A percentile compares a stretch with the other conserved stretches of the same genome.
phyloP scores from a whole-genome alignment of 2,329 filamentous ascomycete genomes.

The Fusarium torreyae region DNA sequence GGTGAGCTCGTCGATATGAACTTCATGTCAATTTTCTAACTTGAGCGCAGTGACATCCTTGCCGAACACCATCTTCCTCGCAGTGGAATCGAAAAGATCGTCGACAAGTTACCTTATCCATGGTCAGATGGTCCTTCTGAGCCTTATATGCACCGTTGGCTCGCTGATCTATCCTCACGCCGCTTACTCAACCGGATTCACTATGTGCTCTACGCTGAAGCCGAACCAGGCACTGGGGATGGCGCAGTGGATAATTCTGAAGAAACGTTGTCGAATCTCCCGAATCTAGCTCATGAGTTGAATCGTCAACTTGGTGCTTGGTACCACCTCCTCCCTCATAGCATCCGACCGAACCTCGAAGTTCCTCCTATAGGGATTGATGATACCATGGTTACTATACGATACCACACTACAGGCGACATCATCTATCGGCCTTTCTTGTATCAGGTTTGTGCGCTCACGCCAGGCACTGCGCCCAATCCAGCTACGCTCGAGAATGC shows the following conservation, averaged over 20 bases:
- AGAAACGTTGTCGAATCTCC: slow-evolving; percentile 13
- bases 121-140: slow-evolving; percentile 33
- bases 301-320: slow-evolving; percentile 39
- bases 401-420: slow-evolving; percentile 38
- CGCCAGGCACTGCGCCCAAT: neutral
- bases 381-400: slow-evolving; percentile 39
- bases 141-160: slow-evolving; percentile 42
- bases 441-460: slow-evolving; percentile 34
- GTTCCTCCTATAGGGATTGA: slow-evolving; percentile 20
- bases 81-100: slow-evolving; percentile 43
- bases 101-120: slow-evolving; percentile 41
- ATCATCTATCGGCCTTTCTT: slow-evolving; percentile 41
- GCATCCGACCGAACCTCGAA: slow-evolving; percentile 33
- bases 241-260: slow-evolving; percentile 1
- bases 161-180: slow-evolving; percentile 38
- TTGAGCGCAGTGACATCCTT: slow-evolving; percentile 26
- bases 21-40: neutral
- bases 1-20: neutral
- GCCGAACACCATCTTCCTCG: slow-evolving; percentile 44
- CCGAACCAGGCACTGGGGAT: slow-evolving; percentile 29
- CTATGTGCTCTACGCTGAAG: slow-evolving; percentile 40
- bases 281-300: slow-evolving; percentile 32
- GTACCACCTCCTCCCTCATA: slow-evolving; percentile 42
- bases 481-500: slow-evolving; percentile 39
- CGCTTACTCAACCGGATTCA: slow-evolving; percentile 40